Base-by-base conservation (phyloP, 2,329 filamentous ascomycete species). In the Fonsecaea erecta region DNA sequence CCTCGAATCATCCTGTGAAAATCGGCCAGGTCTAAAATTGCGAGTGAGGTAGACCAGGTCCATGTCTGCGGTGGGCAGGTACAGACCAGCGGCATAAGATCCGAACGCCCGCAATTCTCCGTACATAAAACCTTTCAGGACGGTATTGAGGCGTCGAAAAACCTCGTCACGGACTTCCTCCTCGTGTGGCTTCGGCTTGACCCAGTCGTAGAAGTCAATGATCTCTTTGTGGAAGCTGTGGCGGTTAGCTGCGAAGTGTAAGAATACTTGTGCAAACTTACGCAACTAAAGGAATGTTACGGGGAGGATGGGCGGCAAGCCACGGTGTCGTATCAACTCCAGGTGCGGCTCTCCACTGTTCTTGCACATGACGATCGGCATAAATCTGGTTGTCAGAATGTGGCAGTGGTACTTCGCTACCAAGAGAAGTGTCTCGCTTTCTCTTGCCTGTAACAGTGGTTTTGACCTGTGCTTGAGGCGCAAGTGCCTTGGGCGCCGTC, bases 141-240 rank as follows among this genome's bases (percentile, higher is more conserved):
- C 82, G 18, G 75, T 74, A 56, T 87, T 82, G 1, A 98, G 81
- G 18, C 92, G 88, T 2, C 86, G 79, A 35, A 98, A 84, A 14
- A 99, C 80, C 53, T 90, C 85, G 21, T 84, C 78, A 9, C 95
- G 91, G 61, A 97, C 86, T 2, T 83, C 81, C 67, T 93, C 84
- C 77, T 99, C 95, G 72, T 90, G 95, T 2, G 85, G 77, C 52
- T 86, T 85, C 2, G 95, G 95, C 68, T 85, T 87, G 34, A 97
- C 90, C 75, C 89, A 96, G 37, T 93, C 83, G 75, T 93, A 96
- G 75, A 97, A 98, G 72, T 96, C 91, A 32, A 90, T 80, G 51
- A 98, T 88, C 77, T 99, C 95, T 73, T 93, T 92, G 77, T 98
- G 93, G 28, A 99, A 80, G 77, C 91, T 93, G 69, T n/a, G 28